Evolutionary conservation across 2,329 filamentous ascomycete genomes (phyloP).

Genomic region (Penicillium sp.): DNA sequence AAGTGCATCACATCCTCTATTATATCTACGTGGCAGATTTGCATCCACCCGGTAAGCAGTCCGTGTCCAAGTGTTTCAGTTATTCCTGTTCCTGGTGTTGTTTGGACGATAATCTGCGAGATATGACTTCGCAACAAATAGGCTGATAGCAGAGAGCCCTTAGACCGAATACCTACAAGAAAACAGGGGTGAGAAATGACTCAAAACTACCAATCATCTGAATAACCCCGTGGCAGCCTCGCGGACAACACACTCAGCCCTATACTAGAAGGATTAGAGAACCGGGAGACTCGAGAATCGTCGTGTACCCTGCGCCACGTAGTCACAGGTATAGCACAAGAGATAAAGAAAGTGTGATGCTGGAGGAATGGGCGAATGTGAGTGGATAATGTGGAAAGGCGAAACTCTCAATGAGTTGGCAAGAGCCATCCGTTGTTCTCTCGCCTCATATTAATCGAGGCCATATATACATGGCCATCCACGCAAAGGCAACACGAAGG

Average conservation of each 20-base stretch:
- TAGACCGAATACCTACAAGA: not conserved
- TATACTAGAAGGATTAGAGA: not conserved
- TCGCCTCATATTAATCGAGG: not conserved
- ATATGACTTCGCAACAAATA: not conserved
- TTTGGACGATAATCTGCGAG: not conserved
- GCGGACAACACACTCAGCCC: not conserved
- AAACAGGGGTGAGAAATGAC: not conserved
- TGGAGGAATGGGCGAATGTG: not conserved
- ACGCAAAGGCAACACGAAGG: not conserved
- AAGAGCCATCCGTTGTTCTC: not conserved
- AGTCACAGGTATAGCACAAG: not conserved
- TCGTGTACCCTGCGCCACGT: not conserved
- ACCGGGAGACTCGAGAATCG: not conserved
- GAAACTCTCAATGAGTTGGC: not conserved
- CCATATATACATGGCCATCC: not conserved
- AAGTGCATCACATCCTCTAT: not conserved
- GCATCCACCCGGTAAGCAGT: not conserved
- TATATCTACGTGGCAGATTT: no score
- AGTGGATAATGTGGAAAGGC: not conserved
- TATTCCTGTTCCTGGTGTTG: not conserved
- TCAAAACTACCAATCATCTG: not conserved
- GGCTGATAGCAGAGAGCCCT: not conserved
- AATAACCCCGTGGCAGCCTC: not conserved
- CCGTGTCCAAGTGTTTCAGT: not conserved
- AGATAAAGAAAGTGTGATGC: not conserved